A percentile compares a stretch with the other conserved stretches of the same genome.
Conservation (phyloP, 805 yeast genomes). For the Kazachstania martiniae region DNA sequence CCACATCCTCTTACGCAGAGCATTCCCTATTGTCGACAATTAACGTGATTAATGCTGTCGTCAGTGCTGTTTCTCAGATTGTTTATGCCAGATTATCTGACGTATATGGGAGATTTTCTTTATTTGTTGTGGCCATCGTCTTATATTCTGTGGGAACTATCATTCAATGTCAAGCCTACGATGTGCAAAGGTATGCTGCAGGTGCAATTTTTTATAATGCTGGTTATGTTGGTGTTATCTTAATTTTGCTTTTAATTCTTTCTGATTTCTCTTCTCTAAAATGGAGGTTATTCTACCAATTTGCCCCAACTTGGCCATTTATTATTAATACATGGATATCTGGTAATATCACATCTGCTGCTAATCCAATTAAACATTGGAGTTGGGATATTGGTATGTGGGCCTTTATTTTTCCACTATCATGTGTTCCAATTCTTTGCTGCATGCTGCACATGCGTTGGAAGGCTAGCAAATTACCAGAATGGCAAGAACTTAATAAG, state of each 20-base stretch:
- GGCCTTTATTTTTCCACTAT: conserved; percentile 64
- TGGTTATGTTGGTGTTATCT: conserved; percentile 56
- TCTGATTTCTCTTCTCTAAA: conserved; percentile 60
- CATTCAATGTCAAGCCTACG: conserved; percentile 44
- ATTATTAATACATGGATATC: conserved; percentile 72
- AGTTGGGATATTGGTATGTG: conserved; percentile 74
- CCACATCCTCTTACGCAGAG: conserved; percentile 37
- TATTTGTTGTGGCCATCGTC: conserved; percentile 35
- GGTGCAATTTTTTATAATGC: conserved; percentile 39
- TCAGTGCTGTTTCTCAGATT: conserved; percentile 49
- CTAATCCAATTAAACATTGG: conserved; percentile 34
- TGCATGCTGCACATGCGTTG: conserved; percentile 47
- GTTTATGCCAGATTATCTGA: conserved; percentile 47
- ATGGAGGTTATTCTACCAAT: conserved; percentile 59
- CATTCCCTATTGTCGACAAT: conserved; percentile 45
- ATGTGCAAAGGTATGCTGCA: conserved; percentile 43
- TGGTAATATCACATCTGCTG: conserved; percentile 42
- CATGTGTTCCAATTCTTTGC: conserved; percentile 47
- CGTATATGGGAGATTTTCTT: conserved; percentile 43
- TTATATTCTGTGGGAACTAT: conserved; percentile 47
- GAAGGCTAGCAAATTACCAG: conserved; percentile 42
- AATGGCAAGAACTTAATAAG: conserved; percentile 33
- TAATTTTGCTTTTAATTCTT: conserved; percentile 44
- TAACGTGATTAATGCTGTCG: conserved; percentile 39
- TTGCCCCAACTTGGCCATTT: conserved; percentile 60